Evolutionary conservation across 2,329 filamentous ascomycete species (phyloP), one percentile per base, ranked within the genome.

Genomic region (Diaporthe eres): DNA sequence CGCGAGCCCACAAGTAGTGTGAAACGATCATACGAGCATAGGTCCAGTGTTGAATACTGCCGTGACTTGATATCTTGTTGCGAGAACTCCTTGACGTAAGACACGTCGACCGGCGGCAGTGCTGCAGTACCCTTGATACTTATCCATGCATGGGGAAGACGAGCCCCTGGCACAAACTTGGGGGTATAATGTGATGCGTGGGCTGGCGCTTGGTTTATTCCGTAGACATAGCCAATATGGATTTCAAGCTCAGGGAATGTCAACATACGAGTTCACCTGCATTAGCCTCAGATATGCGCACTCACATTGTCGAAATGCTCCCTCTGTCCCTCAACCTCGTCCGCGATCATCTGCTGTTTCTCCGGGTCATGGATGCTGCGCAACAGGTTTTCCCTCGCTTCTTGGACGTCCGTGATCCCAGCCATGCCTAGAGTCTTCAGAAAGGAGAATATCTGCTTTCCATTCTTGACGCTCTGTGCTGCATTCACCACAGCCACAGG

Each of bases 171-270:
- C 0, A 81, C 75, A 74, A 84, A 86, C n/a, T 82, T 82, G 3
- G 84, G 81, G 2, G 77, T 78, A 74, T 83, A 87, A 1, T 80
- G 57, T 0, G 85, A 87, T 1, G 85, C 85, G 76, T 84, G 81
- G 0, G 79, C 55, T 0, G 85, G 85, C 4, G 82, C 79, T 8
- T 79, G 67, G 2, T 74, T 79, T 19, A 80, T 78, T 3, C 85
- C 85, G 75, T 87, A 87, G 0, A 86, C 81, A 71, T 86, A 87
- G 2, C 86, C 85, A 71, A 87, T 85, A 67, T 87, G 86, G 9
- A 87, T 80, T 49, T 83, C 84, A 9, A 86, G 82, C 79, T 80
- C 7, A 39, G 6, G n/a, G 2, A 13, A 4, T 42, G 44, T 72
- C 60, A 71, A 22, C 28, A 15, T 28, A 19, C 22, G 51, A 9